Percentiles rank a stretch among this genome's conserved stretches.
phyloP scores from a whole-genome alignment of 805 yeast genomes.

The Isabelozyma heimii region DNA sequence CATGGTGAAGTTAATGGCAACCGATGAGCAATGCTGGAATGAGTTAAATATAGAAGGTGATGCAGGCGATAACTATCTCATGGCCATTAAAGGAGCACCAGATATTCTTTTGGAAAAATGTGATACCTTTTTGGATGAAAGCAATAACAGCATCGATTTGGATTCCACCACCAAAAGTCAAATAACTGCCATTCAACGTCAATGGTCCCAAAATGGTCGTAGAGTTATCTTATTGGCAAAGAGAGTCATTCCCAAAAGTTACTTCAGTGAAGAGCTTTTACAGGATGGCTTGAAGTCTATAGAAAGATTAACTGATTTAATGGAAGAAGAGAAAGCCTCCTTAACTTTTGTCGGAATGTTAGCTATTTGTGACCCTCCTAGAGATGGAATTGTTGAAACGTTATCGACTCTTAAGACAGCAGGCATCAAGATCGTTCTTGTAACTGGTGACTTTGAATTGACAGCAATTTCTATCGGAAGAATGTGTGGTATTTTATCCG shows the following conservation, averaged over 20 bases:
- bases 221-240: slow-evolving; percentile 30
- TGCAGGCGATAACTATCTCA: slow-evolving; percentile 12
- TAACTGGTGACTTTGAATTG: slow-evolving; percentile 53
- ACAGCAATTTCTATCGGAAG: slow-evolving; percentile 52
- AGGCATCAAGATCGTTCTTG: slow-evolving; percentile 42
- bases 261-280: slow-evolving; percentile 4
- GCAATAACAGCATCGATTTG: slow-evolving; percentile 15
- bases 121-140: slow-evolving; percentile 10
- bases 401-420: slow-evolving; percentile 32
- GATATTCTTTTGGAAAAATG: slow-evolving; percentile 38
- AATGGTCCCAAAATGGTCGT: slow-evolving; percentile 37
- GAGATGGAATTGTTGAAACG: slow-evolving; percentile 31
- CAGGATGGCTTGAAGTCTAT: slow-evolving; percentile 1
- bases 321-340: slow-evolving; percentile 3
- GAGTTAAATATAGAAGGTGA: slow-evolving; percentile 6
- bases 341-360: slow-evolving; percentile 35
- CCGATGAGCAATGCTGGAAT: slow-evolving; percentile 4
- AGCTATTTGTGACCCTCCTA: slow-evolving; percentile 45
- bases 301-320: slow-evolving; percentile 8
- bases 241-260: slow-evolving; percentile 15
- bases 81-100: slow-evolving; percentile 46
- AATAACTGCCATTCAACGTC: slow-evolving; percentile 22
- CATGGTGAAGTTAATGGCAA: slow-evolving; percentile 33
- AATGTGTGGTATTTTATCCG: slow-evolving; percentile 35
- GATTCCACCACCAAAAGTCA: slow-evolving; percentile 10